These are phyloP conservation scores for Camelina neglecta DNA, from an alignment of 345 rosid genomes.

Conservation along the genomic window DNA sequence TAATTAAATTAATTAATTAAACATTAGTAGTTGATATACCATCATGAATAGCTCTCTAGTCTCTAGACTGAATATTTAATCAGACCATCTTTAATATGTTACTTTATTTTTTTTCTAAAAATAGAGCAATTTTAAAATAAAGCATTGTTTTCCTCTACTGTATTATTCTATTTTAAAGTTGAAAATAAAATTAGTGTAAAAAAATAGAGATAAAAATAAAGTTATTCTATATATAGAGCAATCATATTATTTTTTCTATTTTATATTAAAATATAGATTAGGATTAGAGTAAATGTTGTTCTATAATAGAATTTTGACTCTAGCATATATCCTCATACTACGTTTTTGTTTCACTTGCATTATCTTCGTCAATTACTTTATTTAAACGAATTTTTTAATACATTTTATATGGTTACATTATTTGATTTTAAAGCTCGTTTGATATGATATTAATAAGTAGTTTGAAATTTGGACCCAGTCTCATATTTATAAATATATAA, in stretches of 20 bases:
- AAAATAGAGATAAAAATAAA: no score
- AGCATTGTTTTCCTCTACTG: no score
- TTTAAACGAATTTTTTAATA: background rate
- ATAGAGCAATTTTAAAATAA: no score
- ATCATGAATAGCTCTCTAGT: slow-evolving; percentile 10
- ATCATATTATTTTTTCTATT: no score
- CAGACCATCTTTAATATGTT: no score
- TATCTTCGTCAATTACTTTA: background rate
- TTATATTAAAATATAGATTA: no score
- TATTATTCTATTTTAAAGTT: no score
- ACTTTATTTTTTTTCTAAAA: no score
- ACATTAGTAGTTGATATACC: background rate
- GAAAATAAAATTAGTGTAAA: no score
- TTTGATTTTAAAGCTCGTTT: background rate
- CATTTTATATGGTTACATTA: background rate
- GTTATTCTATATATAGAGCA: no score
- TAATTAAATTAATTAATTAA: background rate
- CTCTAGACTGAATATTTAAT: background rate
- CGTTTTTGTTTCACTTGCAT: slow-evolving; percentile 23
- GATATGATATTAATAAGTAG: background rate
- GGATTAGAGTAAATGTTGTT: no score
- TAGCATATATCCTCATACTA: background rate
- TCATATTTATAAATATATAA: background rate
- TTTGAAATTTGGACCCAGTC: slow-evolving; percentile 21
- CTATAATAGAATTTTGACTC: no score